phyloP scores from a whole-genome alignment of 2,329 filamentous ascomycete species.

The Paecilomyces sp. region DNA sequence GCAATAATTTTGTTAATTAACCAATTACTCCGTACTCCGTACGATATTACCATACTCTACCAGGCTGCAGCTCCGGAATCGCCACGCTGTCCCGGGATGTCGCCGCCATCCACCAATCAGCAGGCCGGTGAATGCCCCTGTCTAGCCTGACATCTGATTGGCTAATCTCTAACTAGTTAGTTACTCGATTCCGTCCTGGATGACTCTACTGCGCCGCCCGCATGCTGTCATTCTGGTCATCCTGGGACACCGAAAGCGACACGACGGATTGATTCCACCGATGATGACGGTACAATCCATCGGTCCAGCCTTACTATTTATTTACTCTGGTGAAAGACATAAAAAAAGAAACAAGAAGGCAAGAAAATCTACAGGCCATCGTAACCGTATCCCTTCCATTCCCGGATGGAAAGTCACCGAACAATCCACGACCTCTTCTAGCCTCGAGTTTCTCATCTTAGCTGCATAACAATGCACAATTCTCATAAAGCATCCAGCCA shows the following conservation, averaged over 20 bases:
- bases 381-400: neutral
- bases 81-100: neutral
- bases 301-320: no score
- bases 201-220: no score
- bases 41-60: neutral
- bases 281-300: no score
- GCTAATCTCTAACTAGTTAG: no score
- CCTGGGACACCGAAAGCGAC: no score
- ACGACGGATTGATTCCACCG: no score
- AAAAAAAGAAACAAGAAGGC: neutral
- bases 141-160: no score
- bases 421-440: neutral
- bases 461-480: neutral
- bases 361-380: neutral
- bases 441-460: neutral
- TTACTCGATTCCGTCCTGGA: no score
- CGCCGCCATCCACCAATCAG: neutral
- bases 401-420: neutral
- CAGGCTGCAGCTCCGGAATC: neutral
- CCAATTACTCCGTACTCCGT: no score
- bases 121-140: neutral
- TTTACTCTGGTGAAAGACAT: no score
- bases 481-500: neutral
- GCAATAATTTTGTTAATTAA: no score
- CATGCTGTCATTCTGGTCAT: no score